Conservation (phyloP, 768 basidiomycete species). For the Psilocybe cubensis region DNA sequence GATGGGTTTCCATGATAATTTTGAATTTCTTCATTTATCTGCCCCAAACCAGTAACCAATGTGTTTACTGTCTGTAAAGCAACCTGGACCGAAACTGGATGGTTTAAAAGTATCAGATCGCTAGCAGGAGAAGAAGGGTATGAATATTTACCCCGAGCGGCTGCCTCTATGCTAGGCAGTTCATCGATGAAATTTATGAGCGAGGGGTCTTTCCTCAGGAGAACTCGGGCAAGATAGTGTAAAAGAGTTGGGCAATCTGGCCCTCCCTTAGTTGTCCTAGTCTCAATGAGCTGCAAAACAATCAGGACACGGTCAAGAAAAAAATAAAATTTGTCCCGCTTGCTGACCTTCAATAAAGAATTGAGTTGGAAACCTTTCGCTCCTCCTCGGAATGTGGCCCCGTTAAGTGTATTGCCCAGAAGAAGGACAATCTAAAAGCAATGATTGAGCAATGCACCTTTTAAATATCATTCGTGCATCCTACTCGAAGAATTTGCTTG, state of each 20-base stretch:
- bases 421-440: conserved; percentile 62
- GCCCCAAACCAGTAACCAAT: conserved; percentile 57
- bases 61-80: conserved; percentile 61
- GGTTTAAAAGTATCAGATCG: not conserved
- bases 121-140: not conserved
- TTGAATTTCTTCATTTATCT: conserved; percentile 60
- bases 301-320: not conserved
- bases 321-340: not conserved
- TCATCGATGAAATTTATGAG: conserved; percentile 80
- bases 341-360: conserved; percentile 72
- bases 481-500: conserved; percentile 70
- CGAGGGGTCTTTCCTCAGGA: conserved; percentile 67
- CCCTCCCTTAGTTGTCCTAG: conserved; percentile 70
- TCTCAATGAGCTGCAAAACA: conserved; percentile 71
- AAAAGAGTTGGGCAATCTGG: conserved; percentile 85
- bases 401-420: conserved; percentile 85
- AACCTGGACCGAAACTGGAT: conserved; percentile 75
- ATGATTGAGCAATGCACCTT: not conserved
- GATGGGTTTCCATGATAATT: conserved; percentile 36
- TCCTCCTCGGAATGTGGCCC: conserved; percentile 79
- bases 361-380: conserved; percentile 88
- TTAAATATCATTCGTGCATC: conserved; percentile 10
- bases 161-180: conserved; percentile 79
- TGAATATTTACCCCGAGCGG: conserved; percentile 67
- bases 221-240: conserved; percentile 82